Base-by-base conservation (phyloP, 306 rosid genomes). In the Glycine soja region DNA sequence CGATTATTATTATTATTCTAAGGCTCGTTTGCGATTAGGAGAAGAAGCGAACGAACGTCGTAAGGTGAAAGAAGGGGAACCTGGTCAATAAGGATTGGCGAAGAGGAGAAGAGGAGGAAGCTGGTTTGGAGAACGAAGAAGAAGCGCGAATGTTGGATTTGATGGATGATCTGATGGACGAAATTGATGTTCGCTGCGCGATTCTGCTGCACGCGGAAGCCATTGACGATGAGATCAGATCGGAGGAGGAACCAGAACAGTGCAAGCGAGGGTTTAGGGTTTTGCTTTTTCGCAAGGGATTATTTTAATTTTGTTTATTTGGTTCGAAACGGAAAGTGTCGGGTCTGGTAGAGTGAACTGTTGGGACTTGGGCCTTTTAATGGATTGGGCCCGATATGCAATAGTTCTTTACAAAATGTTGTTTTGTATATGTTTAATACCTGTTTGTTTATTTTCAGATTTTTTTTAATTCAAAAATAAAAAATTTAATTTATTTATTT, bases 161-260 rank as follows among this genome's bases (percentile, higher is more conserved):
- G 14, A 91, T 13, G 19, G 90, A 82, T 8, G 93, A 82, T 86
- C 85, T 88, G 18, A 92, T 77, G 50, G 95, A 90, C 1, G 90
- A 86, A 12, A 78, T 34, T 36, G 92, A 83, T 7, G 89, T 72
- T 80, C 93, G 89, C 77, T 71, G 88, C 24, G 86, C 91, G 69
- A 92, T 74, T 84, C 92, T 86, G 57, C 78, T 80, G 79, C 97
- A 92, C 71, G 87, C 77, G 7, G 97, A 91, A 79, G 97, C 98
- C 97, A 94, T 94, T 50, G 84, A 64, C 32, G 62, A 16, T 14
- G n/a, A 67, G 42, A 48, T 75, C 12, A 42, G 67, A 73, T 42
- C 15, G 38, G 19, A 67, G 30, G 13, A 62, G 5, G n/a, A 40
- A 42, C 4, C 12, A 13, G 4, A 6, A 66, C 64, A 51, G 81